Base-by-base conservation (phyloP, 345 rosid species). In the Eucalyptus victrix region DNA sequence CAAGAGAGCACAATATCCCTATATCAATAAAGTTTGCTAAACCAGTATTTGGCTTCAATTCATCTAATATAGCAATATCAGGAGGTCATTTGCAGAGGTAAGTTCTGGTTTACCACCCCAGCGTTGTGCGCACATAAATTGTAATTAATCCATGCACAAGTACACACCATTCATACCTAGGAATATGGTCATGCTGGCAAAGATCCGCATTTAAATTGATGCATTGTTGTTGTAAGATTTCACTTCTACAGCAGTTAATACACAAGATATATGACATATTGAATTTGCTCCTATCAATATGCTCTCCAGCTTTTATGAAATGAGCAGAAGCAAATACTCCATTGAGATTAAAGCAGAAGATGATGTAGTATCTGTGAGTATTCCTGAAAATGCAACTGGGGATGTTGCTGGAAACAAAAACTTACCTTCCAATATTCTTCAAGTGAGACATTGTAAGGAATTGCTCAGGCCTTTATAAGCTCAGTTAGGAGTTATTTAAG, bases 361-460 rank as follows among this genome's bases (percentile, higher is more conserved):
- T 28, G 92, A 90, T 60, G 47, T 89, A 54, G 87, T 96, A 47
- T 92, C 94, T 42, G 90, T 97, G 80, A 95, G 87, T 91, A 88
- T 97, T 93, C 98, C 97, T 47, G 97, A 94, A 92, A 97, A 97
- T 89, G 94, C 93, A 69, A 97, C 97, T 65, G 95, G 92, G 65
- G 99, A 97, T 94, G 95, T 97, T 45, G 96, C 99, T 19, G 99
- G 98, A 90, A 97, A 97, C 92, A 94, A 90, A 87, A 97, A 97
- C 89, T 90, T 94, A 24, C 93, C 97, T 60, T 97, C 98, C 40
- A 94, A 97, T 87, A 88, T 94, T 91, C 94, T 97, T 83, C 94
- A 92, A 93, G 98, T 97, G 91, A 95, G 92, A 89, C 99, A 94
- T 80, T 95, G 99, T 95, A 94, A 96, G 98, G 30, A n/a, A 86